These are phyloP conservation scores for Ephemerocybe angulata DNA, from an alignment of 768 basidiomycete genomes.

Conservation along the genomic window DNA sequence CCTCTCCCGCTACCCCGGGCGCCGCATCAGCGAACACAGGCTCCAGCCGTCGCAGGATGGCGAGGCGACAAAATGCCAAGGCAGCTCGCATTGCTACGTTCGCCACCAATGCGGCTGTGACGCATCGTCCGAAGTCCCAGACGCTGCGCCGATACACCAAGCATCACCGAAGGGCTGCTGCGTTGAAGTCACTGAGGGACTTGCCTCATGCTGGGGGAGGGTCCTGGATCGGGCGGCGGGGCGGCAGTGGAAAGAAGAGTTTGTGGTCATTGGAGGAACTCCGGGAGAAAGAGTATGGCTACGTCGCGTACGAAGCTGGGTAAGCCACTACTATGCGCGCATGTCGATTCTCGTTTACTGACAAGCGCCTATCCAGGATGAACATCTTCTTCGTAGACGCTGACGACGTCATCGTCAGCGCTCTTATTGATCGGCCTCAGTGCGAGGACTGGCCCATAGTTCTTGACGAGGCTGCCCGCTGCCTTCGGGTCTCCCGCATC, in stretches of 20 bases:
- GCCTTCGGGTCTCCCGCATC: not conserved
- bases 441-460: not conserved
- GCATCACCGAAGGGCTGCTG: too few species aligned
- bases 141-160: too few species aligned
- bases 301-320: not conserved
- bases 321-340: not conserved
- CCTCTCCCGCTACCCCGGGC: too few species aligned
- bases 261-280: not conserved
- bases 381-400: not conserved
- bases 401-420: not conserved
- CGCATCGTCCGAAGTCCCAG: too few species aligned
- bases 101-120: too few species aligned
- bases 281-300: not conserved
- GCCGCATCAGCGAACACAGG: too few species aligned
- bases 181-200: too few species aligned
- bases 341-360: not conserved
- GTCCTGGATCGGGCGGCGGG: not conserved
- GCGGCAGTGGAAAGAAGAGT: not conserved
- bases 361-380: not conserved
- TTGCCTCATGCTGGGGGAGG: not conserved
- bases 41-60: too few species aligned
- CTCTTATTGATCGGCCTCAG: not conserved
- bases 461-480: not conserved
- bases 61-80: too few species aligned
- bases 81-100: too few species aligned